phyloP scores from a whole-genome alignment of 2,329 filamentous ascomycete genomes.

The Sarocladium brachiariae region DNA sequence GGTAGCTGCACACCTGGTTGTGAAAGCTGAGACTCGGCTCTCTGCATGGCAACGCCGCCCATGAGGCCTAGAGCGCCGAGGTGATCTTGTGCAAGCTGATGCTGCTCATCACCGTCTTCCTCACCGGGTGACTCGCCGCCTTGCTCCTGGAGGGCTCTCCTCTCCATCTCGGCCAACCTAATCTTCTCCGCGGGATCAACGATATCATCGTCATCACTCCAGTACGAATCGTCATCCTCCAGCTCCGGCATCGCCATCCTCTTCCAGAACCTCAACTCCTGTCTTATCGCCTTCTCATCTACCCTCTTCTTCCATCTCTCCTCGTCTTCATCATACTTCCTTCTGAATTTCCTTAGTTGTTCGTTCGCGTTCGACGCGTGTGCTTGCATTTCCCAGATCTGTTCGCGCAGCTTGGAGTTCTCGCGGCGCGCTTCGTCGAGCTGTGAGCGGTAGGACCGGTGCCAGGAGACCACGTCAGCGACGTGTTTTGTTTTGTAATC shows the following conservation, averaged over 20 bases:
- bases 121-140: neutral
- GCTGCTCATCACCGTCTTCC: neutral
- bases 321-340: constrained; percentile 49
- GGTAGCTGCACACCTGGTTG: neutral
- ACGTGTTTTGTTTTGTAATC: constrained; percentile 59
- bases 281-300: constrained; percentile 43
- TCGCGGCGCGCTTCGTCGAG: constrained; percentile 59
- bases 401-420: constrained; percentile 55
- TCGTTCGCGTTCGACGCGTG: constrained; percentile 53
- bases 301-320: constrained; percentile 46
- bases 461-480: constrained; percentile 55
- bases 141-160: constrained; percentile 32
- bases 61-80: constrained; percentile 19
- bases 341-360: constrained; percentile 48
- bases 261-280: constrained; percentile 61
- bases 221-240: constrained; percentile 52
- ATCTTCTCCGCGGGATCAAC: constrained; percentile 55
- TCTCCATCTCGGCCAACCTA: constrained; percentile 43
- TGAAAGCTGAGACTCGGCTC: constrained; percentile 17
- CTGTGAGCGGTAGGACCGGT: constrained; percentile 58
- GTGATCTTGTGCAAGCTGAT: constrained; percentile 9
- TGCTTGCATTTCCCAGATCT: constrained; percentile 61
- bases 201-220: constrained; percentile 60
- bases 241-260: constrained; percentile 57
- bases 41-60: constrained; percentile 33